Conservation (phyloP, 768 basidiomycete genomes). For the Lactarius sanguifluus region DNA sequence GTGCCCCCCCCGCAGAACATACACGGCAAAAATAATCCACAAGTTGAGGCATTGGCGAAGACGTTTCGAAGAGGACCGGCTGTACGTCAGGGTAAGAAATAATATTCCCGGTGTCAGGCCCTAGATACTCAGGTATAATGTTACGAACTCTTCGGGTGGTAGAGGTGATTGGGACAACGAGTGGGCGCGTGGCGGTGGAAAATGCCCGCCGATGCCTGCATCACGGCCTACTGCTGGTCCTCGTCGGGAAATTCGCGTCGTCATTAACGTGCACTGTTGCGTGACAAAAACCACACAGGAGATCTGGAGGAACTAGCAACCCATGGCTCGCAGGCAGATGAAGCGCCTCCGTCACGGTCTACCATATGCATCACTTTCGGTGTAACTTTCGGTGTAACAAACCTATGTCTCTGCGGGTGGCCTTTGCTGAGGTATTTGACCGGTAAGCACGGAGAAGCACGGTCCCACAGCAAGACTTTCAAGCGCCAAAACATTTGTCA, state of each 20-base stretch:
- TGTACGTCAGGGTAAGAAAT: neutral
- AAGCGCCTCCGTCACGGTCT: neutral
- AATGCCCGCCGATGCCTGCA: neutral
- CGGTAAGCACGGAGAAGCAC: slow-evolving; percentile 11
- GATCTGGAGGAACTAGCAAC: neutral
- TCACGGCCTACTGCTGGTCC: neutral
- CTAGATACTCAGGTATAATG: neutral
- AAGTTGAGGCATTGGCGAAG: neutral
- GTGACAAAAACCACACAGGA: neutral
- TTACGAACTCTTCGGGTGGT: neutral
- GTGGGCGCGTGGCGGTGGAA: neutral
- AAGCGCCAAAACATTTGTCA: neutral
- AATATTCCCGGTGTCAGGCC: neutral
- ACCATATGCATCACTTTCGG: neutral
- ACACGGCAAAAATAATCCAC: neutral
- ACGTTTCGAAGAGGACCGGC: neutral
- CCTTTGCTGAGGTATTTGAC: slow-evolving; percentile 5
- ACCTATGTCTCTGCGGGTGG: neutral
- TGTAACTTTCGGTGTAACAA: neutral
- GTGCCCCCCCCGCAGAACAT: neutral
- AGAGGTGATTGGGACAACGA: neutral
- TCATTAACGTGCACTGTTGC: neutral
- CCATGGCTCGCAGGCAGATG: neutral
- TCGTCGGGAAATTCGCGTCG: neutral
- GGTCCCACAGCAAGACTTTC: neutral